Evolutionary conservation across 1,284 basidiomycete species (phyloP), one percentile per base, ranked within the genome.

Genomic region (Omphalotus olearius): DNA sequence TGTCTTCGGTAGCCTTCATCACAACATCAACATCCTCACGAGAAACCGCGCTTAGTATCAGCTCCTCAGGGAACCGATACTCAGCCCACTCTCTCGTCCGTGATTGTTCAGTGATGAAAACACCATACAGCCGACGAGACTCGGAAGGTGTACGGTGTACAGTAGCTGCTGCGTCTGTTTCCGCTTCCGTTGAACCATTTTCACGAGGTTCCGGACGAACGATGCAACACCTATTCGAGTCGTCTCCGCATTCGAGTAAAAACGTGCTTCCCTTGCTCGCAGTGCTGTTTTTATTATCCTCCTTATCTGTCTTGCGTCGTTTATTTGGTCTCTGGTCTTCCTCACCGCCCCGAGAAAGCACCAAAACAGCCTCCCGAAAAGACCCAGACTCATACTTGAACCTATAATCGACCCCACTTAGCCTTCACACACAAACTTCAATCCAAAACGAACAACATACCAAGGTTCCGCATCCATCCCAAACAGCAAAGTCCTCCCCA

Each of bases 401-500:
- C 51, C 51, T 53, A 28, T 25, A 42, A 6, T 17, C 14, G 17
- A 16, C 11, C 43, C 10, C 11, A 46, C 7, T 40, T 1, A 38
- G 25, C 1, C 6, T 14, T 13, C 23, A 28, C 11, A n/a, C n/a
- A 20, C 33, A 33, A 26, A 2, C 28, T 18, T 1, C 7, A 4
- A 26, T 25, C 23, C 5, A 23, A 25, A 13, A 39, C 25, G 16
- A n/a, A 16, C 30, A 13, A 43, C 54, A 37, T 38, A 56, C 54
- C 54, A 56, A 39, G 40, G 47, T 16, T 45, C 20, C 25, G 48
- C 45, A 28, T 25, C 53, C 17, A 41, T 52, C 28, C 48, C 48
- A 23, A 47, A 47, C 13, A 55, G 16, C 17, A 56, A 7, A 14
- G 47, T 47, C 7, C 43, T 39, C 47, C 28, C 17, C 28, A 35